Percentiles rank a stretch among this genome's conserved stretches.
These are phyloP conservation scores for Fusarium nygamai DNA, from an alignment of 2,329 filamentous ascomycete genomes.

Conservation along the genomic window DNA sequence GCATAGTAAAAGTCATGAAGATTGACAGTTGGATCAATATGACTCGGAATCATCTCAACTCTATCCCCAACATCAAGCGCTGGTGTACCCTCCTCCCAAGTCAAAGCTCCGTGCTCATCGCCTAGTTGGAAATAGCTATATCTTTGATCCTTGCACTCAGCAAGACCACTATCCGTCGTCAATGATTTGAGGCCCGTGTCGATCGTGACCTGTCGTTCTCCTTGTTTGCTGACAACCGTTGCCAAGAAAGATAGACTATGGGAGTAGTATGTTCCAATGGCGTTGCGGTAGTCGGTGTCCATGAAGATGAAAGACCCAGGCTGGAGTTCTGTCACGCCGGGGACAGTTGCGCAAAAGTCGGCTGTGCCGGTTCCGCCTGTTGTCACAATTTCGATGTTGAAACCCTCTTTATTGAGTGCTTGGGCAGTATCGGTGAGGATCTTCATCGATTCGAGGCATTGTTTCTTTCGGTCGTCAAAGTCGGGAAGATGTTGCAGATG, in stretches of 20 bases:
- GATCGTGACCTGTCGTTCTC: slow-evolving; percentile 27
- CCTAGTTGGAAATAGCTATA: slow-evolving; percentile 12
- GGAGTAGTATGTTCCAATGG: slow-evolving; percentile 58
- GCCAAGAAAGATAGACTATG: slow-evolving; percentile 49
- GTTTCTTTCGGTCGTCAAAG: slow-evolving; percentile 20
- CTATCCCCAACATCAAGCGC: slow-evolving; percentile 17
- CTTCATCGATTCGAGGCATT: slow-evolving; percentile 26
- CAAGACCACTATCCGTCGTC: slow-evolving; percentile 27
- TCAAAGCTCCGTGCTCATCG: slow-evolving; percentile 30
- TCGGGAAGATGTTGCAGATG: slow-evolving; percentile 31
- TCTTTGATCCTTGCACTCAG: slow-evolving; percentile 30
- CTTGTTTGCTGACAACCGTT: slow-evolving; percentile 27
- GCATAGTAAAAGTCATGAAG: slow-evolving; percentile 35
- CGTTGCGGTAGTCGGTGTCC: slow-evolving; percentile 66
- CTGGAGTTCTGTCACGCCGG: slow-evolving; percentile 63
- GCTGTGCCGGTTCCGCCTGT: slow-evolving; percentile 32
- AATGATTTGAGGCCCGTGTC: slow-evolving; percentile 28
- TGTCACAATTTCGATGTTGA: slow-evolving; percentile 21
- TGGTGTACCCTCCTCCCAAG: slow-evolving; percentile 14
- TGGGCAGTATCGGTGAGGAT: slow-evolving; percentile 15
- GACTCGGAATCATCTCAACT: slow-evolving; percentile 34
- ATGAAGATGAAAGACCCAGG: slow-evolving; percentile 66
- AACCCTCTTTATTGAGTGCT: not conserved
- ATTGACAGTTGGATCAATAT: slow-evolving; percentile 36
- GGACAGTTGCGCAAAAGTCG: slow-evolving; percentile 62